Base-by-base conservation (phyloP, 108 stramenopile species). In the Epithemia pelagica region DNA sequence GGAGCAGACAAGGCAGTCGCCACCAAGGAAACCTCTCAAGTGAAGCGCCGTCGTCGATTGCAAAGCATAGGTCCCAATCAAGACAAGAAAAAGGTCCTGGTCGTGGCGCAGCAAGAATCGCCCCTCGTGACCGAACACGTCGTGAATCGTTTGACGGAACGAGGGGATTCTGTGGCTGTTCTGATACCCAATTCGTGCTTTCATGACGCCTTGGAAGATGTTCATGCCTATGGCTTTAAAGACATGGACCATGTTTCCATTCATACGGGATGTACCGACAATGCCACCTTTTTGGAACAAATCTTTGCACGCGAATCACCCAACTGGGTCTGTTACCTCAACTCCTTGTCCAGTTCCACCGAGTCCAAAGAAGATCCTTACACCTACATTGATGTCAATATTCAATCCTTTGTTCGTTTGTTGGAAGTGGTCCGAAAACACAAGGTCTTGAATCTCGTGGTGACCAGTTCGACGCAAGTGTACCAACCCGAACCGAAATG, bases 331-430 rank as follows among this genome's bases (percentile, higher is more conserved):
- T 89, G 90, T 65, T 94, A 96, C 75, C 71, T 96, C 73, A 94
- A 94, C 27, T 93, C 95, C 1, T 77, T 95, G 26, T 83, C 91
- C 0, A 94, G 92, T 56, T 94, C 95, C 25, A 76, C 94, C 21
- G 94, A 92, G 8, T 90, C 88, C 19, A 95, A 96, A 59, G 75
- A 95, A 56, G 94, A 97, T 72, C 95, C 97, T 2, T 91, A 84
- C 54, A 62, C 96, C 64, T 97, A 97, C 88, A 82, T 96, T 56
- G 90, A 96, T 65, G 75, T 77, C 52, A 97, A 97, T 74, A 77
- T 97, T 62, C 64, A 76, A 28, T 95, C 82, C 29, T 96, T 95
- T n/a, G 91, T 91, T 0, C 73, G 69, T 18, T 74, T 97, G n/a
- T 68, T 96, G 64, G 93, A 94, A 58, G 52, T 92, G 22, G 66